Evolutionary conservation across 257 asterid genomes (phyloP).

Genomic region (Forsythia suspensa): DNA sequence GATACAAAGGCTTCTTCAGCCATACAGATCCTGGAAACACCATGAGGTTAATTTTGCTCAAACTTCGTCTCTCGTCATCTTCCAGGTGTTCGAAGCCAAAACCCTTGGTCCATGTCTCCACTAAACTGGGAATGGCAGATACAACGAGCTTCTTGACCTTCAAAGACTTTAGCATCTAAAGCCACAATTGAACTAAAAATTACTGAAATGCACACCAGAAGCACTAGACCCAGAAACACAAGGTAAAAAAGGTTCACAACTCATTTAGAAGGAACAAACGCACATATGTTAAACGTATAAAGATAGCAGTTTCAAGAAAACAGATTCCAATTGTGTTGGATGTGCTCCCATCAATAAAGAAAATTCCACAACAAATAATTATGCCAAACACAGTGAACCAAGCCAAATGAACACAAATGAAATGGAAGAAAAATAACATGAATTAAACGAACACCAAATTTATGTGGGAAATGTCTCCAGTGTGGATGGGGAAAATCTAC

Average conservation of each 20-base stretch:
- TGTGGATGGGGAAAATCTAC: background rate
- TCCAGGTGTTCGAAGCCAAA: slow-evolving; percentile 80
- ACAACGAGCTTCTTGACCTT: slow-evolving; percentile 79
- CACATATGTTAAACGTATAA: background rate
- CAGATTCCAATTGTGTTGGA: background rate
- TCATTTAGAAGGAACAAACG: background rate
- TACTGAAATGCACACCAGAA: slow-evolving; percentile 6
- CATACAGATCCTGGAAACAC: slow-evolving; percentile 91
- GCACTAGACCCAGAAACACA: background rate
- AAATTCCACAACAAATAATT: background rate
- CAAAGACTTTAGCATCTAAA: slow-evolving; percentile 71
- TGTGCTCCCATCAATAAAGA: background rate
- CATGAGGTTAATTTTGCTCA: slow-evolving; percentile 75
- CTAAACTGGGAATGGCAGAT: slow-evolving; percentile 82
- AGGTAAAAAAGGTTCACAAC: background rate
- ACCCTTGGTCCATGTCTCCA: slow-evolving; percentile 91
- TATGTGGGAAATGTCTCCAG: background rate
- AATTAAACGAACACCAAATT: background rate
- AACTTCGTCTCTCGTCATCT: slow-evolving; percentile 61
- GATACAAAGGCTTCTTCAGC: slow-evolving; percentile 65
- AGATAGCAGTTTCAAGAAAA: background rate
- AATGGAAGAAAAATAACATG: background rate
- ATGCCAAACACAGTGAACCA: background rate
- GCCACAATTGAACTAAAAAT: slow-evolving; percentile 23
- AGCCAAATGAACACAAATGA: background rate